Base-by-base conservation (phyloP, 176 grass and related monocot species). In the Rhipidocladum racemiflorum region DNA sequence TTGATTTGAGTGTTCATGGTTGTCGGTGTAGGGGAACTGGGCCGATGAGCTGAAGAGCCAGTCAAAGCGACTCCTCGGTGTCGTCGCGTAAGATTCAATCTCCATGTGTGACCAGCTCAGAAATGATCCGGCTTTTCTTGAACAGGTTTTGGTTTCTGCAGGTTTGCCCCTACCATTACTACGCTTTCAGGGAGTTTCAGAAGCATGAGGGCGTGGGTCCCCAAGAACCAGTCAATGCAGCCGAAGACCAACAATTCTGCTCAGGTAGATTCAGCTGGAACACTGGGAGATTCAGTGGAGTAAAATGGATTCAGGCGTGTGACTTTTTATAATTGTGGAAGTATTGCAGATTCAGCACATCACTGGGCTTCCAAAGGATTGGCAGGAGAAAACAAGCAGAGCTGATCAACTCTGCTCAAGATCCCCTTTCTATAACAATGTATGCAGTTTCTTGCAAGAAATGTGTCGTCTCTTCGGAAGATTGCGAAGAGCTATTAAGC, bases 371-470 rank as follows among this genome's bases (percentile, higher is more conserved):
- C 87, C 91, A 45, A 88, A 86, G 71, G 91, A 95, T 46, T 99
- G 96, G 96, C 79, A 90, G 63, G 81, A 88, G 79, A 95, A 93
- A 62, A 85, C 81, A 57, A 93, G 81, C 61, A 77, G 68, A 77
- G 89, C 83, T 16, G 81, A 90, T 4, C 85, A 88, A 70, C 83
- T 99, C 24, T 83, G 86, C 68, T 93, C 96, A 87, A 86, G 92
- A 65, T 75, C 76, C n/a, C 92, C 96, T 42, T 91, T 87, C 77
- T 99, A 95, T 80, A 99, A 99, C 40, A 78, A 85, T 66, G 96
- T 95, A 93, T 75, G 89, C 7, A 65, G 0, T 60, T 40, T 42
- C 34, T 49, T 15, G 2, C 18, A 42, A 45, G 2, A 71, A 69
- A 34, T 10, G 34, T 44, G 30, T 6, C n/a, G 24, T 17, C 11